These are phyloP conservation scores for Coccomyxa sp. DNA, from an alignment of 139 green algal genomes.

Conservation along the genomic window DNA sequence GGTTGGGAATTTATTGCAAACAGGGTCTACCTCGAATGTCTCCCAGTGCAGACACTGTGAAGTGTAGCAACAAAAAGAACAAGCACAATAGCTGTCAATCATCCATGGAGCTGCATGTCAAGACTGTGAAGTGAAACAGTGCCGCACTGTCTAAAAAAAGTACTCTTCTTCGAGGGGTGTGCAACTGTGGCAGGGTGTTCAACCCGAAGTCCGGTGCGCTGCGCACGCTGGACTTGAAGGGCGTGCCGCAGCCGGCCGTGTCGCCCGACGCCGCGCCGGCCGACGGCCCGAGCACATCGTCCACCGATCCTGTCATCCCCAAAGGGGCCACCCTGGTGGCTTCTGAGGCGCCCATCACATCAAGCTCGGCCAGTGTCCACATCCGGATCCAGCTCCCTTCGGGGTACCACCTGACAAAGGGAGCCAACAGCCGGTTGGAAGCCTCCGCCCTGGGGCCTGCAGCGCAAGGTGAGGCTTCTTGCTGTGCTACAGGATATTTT, in stretches of 20 bases:
- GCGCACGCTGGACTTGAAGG: constrained; percentile 47
- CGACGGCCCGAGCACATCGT: neutral
- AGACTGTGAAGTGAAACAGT: too few relatives aligned
- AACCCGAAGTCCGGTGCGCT: constrained; percentile 32
- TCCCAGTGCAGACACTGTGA: too few relatives aligned
- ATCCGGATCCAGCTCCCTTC: constrained; percentile 26
- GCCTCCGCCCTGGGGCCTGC: neutral
- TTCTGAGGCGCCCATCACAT: too few relatives aligned
- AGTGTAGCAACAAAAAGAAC: too few relatives aligned
- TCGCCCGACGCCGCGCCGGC: constrained; percentile 20
- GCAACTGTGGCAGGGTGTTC: constrained; percentile 1
- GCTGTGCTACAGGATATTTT: neutral
- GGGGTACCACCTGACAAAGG: constrained; percentile 59
- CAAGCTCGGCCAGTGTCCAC: too few relatives aligned
- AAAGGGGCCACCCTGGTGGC: neutral
- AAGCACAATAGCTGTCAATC: too few relatives aligned
- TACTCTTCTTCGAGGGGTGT: too few relatives aligned
- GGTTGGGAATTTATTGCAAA: too few relatives aligned
- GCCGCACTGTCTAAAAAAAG: too few relatives aligned
- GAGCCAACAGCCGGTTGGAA: constrained; percentile 39
- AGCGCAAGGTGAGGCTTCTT: neutral
- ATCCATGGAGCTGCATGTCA: too few relatives aligned
- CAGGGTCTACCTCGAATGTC: too few relatives aligned
- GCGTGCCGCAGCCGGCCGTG: constrained; percentile 41
- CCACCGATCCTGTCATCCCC: neutral